These are phyloP conservation scores for Arthrobotrys sphaeroides DNA, from an alignment of 2,329 filamentous ascomycete genomes.

Conservation along the genomic window DNA sequence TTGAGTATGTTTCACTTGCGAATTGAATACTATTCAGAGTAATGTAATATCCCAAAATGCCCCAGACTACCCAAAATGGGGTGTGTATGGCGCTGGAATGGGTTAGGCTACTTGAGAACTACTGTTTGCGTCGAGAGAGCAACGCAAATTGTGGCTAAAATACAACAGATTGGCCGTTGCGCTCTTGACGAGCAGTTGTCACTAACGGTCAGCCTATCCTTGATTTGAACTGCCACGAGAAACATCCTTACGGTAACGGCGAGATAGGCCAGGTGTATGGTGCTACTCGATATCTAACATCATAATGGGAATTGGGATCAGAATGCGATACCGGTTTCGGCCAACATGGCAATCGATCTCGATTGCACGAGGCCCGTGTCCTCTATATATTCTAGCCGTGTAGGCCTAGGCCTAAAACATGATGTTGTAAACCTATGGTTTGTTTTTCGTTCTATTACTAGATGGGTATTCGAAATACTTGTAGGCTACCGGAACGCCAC, in stretches of 20 bases:
- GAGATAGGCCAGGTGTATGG: not conserved
- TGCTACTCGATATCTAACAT: not conserved
- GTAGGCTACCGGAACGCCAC: too few relatives aligned
- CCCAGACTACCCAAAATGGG: not conserved
- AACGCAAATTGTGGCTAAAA: not conserved
- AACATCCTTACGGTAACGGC: not conserved
- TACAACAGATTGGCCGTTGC: not conserved
- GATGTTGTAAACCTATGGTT: too few relatives aligned
- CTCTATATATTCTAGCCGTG: too few relatives aligned
- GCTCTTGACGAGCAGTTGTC: not conserved
- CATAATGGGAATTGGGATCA: not conserved
- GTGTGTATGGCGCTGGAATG: not conserved
- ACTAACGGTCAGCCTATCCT: not conserved
- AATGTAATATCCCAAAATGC: not conserved
- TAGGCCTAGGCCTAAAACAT: too few relatives aligned
- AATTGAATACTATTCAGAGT: not conserved
- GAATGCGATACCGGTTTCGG: not conserved
- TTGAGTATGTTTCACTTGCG: not conserved
- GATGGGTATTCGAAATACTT: too few relatives aligned
- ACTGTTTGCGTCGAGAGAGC: constrained; percentile 9
- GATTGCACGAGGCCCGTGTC: not conserved
- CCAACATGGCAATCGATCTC: not conserved
- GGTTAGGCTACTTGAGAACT: not conserved
- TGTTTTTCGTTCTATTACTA: too few relatives aligned
- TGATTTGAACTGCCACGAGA: not conserved